Conservation (phyloP, 352 stramenopile species). For the Chrysophaeum taylorii region DNA sequence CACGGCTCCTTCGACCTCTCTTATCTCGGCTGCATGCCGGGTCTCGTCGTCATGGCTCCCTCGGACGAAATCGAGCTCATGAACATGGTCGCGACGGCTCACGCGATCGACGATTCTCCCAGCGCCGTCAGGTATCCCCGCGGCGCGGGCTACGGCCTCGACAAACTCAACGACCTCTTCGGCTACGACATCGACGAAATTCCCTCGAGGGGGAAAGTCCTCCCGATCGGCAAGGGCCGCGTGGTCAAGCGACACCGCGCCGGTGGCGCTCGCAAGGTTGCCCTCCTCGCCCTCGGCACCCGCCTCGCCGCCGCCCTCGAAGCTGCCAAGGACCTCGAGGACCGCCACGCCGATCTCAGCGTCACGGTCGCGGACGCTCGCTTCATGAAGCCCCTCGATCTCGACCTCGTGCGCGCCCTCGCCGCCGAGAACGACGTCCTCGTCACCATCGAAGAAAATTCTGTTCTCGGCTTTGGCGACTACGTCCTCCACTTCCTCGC, state of each 20-base stretch:
- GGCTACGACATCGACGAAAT: constrained; percentile 53
- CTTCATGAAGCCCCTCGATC: constrained; percentile 72
- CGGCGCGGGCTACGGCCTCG: constrained; percentile 61
- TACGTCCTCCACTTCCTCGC: constrained; percentile 68
- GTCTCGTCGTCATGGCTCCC: constrained; percentile 69
- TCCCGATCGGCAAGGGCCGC: constrained; percentile 64
- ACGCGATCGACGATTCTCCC: constrained; percentile 54
- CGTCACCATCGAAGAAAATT: constrained; percentile 68
- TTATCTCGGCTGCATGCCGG: constrained; percentile 66
- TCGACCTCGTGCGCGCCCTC: constrained; percentile 57
- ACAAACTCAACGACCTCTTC: constrained; percentile 60
- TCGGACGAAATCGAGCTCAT: constrained; percentile 66
- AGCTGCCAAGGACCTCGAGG: constrained; percentile 56
- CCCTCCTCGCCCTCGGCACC: constrained; percentile 61
- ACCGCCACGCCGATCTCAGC: constrained; percentile 45
- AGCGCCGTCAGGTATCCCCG: constrained; percentile 58
- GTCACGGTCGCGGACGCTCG: constrained; percentile 68
- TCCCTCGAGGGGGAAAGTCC: constrained; percentile 38
- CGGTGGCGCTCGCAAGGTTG: constrained; percentile 36
- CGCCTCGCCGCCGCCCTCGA: constrained; percentile 53
- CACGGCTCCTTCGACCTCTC: constrained; percentile 66
- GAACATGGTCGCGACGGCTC: constrained; percentile 68
- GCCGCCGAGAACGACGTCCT: constrained; percentile 58
- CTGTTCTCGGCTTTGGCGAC: constrained; percentile 64
- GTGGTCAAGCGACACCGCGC: constrained; percentile 36